A percentile compares a stretch with the other conserved stretches of the same genome.
phyloP scores from a whole-genome alignment of 2,329 filamentous ascomycete species.

The Penicillium sp. region DNA sequence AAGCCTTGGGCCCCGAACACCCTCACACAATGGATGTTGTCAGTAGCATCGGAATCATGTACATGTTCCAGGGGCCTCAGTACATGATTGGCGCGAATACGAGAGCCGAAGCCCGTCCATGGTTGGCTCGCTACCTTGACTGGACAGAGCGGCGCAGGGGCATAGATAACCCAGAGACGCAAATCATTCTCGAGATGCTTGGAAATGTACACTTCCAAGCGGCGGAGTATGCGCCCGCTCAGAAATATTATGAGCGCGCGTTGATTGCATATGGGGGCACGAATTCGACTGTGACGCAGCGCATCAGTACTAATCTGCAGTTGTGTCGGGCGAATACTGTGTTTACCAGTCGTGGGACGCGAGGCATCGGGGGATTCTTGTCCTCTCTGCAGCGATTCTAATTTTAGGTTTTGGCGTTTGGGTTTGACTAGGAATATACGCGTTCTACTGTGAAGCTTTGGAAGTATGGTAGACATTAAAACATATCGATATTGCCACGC shows the following conservation, averaged over 20 bases:
- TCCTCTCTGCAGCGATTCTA: constrained; percentile 23
- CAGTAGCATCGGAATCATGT: constrained; percentile 31
- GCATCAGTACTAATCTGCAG: constrained; percentile 20
- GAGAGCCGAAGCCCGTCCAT: constrained; percentile 24
- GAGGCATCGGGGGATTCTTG: constrained; percentile 19
- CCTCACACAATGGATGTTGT: constrained; percentile 29
- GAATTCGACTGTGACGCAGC: constrained; percentile 9
- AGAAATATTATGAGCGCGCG: constrained; percentile 29
- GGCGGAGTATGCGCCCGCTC: constrained; percentile 25
- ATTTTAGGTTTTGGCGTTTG: neutral
- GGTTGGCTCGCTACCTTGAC: constrained; percentile 29
- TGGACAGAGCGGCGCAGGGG: constrained; percentile 29
- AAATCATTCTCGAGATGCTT: constrained; percentile 22
- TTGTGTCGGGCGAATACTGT: constrained; percentile 27
- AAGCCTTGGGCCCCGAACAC: constrained; percentile 27
- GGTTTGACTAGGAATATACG: neutral
- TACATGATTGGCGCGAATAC: constrained; percentile 2
- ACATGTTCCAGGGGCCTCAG: constrained; percentile 18
- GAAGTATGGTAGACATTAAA: neutral
- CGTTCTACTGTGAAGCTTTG: neutral
- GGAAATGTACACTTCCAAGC: constrained; percentile 25
- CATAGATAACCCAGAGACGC: constrained; percentile 22
- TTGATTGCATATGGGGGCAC: constrained; percentile 15
- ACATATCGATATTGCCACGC: neutral
- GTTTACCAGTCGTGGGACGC: constrained; percentile 9